phyloP scores from a whole-genome alignment of 2,329 filamentous ascomycete genomes.

The Monosporascus sp. region DNA sequence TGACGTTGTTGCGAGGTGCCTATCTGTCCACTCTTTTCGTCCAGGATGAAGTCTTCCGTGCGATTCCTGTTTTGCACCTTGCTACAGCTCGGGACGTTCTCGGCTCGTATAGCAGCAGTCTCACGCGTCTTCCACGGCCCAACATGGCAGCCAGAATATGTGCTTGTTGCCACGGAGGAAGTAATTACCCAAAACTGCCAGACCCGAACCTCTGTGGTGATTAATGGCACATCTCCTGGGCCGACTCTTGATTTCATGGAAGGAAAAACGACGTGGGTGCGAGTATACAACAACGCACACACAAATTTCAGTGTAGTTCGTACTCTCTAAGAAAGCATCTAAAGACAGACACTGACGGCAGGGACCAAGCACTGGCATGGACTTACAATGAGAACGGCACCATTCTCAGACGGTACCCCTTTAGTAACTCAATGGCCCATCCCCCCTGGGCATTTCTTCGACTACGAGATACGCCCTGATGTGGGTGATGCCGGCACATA shows the following conservation, averaged over 20 bases:
- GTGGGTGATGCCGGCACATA: conserved; percentile 55
- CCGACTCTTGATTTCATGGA: conserved; percentile 43
- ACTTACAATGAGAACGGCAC: conserved; percentile 51
- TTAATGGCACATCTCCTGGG: conserved; percentile 50
- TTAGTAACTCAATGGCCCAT: conserved; percentile 62
- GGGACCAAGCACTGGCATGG: conserved; percentile 60
- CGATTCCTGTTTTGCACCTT: not conserved
- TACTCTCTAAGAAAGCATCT: not conserved
- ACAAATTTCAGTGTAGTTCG: conserved; percentile 50
- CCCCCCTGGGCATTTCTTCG: conserved; percentile 55
- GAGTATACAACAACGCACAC: conserved; percentile 53
- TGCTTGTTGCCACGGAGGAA: conserved; percentile 24
- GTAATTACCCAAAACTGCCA: conserved; percentile 42
- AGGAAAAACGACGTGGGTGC: conserved; percentile 48
- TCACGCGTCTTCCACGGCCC: conserved; percentile 13
- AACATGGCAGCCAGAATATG: conserved; percentile 26
- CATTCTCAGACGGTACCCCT: conserved; percentile 60
- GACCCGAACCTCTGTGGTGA: conserved; percentile 39
- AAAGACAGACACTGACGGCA: not conserved
- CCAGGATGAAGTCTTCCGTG: not conserved
- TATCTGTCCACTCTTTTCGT: not conserved
- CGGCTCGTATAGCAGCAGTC: not conserved
- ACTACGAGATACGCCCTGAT: conserved; percentile 57
- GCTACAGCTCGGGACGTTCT: not conserved
- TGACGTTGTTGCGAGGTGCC: not conserved